phyloP scores from a whole-genome alignment of 2,329 filamentous ascomycete genomes.

The Rhynchosporium agropyri region DNA sequence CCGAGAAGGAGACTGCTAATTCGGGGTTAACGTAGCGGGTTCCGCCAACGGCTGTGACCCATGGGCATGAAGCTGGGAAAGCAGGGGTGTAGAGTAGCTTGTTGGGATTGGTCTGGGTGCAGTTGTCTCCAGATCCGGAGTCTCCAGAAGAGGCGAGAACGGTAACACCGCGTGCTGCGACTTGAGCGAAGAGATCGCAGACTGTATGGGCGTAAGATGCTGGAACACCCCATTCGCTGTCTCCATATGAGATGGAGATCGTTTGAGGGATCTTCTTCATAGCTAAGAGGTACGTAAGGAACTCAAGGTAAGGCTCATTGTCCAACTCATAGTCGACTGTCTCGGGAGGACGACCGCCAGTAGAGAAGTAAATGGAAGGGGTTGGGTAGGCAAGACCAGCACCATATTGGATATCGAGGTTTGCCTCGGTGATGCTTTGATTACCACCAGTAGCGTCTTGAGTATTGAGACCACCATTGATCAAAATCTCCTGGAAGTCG shows the following conservation, averaged over 20 bases:
- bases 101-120: constrained; percentile 59
- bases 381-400: constrained; percentile 56
- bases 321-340: constrained; percentile 49
- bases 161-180: constrained; percentile 64
- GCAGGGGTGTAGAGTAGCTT: constrained; percentile 54
- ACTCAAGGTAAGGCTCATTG: constrained; percentile 69
- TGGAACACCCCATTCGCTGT: constrained; percentile 66
- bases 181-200: constrained; percentile 63
- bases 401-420: constrained; percentile 58
- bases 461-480: constrained; percentile 47
- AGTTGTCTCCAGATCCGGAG: constrained; percentile 54
- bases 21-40: constrained; percentile 30
- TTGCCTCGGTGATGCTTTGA: constrained; percentile 50
- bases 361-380: constrained; percentile 55
- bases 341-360: constrained; percentile 56
- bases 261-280: constrained; percentile 58
- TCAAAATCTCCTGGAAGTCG: constrained; percentile 43
- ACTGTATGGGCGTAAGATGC: constrained; percentile 60
- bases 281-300: constrained; percentile 57
- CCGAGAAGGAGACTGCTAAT: constrained; percentile 40
- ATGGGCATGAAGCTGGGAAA: constrained; percentile 69
- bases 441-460: constrained; percentile 43
- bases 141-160: constrained; percentile 63
- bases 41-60: constrained; percentile 66
- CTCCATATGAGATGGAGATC: constrained; percentile 67